Evolutionary conservation across 805 yeast genomes (phyloP).

Genomic region (Kurtzmaniella fragi): DNA sequence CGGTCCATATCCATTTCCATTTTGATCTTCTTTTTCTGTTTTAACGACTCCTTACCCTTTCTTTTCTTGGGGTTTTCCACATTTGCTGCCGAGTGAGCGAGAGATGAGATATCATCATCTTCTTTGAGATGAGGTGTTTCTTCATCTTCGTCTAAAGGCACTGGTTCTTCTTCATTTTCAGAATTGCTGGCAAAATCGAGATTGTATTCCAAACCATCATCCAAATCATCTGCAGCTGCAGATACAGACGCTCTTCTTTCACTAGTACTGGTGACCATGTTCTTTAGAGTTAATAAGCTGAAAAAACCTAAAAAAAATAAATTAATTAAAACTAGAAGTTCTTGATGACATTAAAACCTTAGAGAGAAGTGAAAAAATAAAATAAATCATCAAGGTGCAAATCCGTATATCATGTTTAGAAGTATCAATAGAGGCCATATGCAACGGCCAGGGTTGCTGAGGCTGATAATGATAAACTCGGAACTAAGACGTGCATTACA

Average conservation of each 20-base stretch:
- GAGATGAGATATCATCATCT: slow-evolving; percentile 5
- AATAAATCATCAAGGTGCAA: too few relatives aligned
- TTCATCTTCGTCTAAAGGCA: slow-evolving; percentile 24
- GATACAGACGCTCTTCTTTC: too few relatives aligned
- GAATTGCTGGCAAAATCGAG: slow-evolving; percentile 36
- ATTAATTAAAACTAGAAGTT: too few relatives aligned
- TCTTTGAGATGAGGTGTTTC: slow-evolving; percentile 16
- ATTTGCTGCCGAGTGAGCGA: slow-evolving; percentile 13
- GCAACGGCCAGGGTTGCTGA: not conserved
- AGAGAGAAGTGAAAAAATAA: too few relatives aligned
- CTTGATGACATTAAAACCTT: too few relatives aligned
- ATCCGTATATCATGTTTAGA: too few relatives aligned
- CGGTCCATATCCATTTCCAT: slow-evolving; percentile 59
- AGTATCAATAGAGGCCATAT: too few relatives aligned
- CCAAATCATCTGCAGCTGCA: slow-evolving; percentile 62
- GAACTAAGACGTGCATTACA: slow-evolving; percentile 28
- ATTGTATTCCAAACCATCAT: slow-evolving; percentile 68
- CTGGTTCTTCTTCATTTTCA: slow-evolving; percentile 26
- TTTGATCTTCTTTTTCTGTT: slow-evolving; percentile 60
- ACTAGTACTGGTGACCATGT: too few relatives aligned
- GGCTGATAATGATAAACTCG: slow-evolving; percentile 25
- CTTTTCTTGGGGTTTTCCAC: slow-evolving; percentile 10
- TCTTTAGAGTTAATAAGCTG: too few relatives aligned
- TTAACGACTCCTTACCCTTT: slow-evolving; percentile 24
- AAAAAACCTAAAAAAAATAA: too few relatives aligned